phyloP scores from a whole-genome alignment of 768 basidiomycete species.

The Leccinum subtestaceum region DNA sequence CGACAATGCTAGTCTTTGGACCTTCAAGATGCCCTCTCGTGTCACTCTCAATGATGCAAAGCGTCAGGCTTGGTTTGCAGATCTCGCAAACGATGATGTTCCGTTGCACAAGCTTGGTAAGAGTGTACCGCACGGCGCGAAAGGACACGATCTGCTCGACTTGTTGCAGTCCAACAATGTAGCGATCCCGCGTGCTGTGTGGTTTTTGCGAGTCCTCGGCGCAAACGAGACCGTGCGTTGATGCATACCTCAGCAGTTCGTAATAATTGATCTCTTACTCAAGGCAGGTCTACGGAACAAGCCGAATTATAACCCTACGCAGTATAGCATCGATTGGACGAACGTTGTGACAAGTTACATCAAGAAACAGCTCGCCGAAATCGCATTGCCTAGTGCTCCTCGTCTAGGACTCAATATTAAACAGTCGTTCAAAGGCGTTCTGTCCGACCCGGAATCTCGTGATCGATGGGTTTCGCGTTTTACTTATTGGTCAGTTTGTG shows the following conservation, averaged over 20 bases:
- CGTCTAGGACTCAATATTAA: slow-evolving; percentile 77
- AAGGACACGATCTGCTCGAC: slow-evolving; percentile 81
- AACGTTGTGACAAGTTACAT: slow-evolving; percentile 76
- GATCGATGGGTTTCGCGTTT: slow-evolving; percentile 80
- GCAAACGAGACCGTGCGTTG: slow-evolving; percentile 74
- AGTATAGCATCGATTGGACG: slow-evolving; percentile 85
- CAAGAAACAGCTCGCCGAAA: slow-evolving; percentile 79
- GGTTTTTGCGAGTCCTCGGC: slow-evolving; percentile 85
- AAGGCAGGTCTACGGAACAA: slow-evolving; percentile 76
- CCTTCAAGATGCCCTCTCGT: slow-evolving; percentile 79
- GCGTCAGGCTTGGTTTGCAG: slow-evolving; percentile 78
- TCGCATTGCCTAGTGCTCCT: slow-evolving; percentile 75
- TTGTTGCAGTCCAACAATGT: slow-evolving; percentile 74
- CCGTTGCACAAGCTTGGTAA: slow-evolving; percentile 80
- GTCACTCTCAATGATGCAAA: slow-evolving; percentile 79
- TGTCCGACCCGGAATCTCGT: slow-evolving; percentile 67
- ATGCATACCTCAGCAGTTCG: not conserved
- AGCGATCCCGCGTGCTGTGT: slow-evolving; percentile 77
- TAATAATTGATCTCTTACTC: not conserved
- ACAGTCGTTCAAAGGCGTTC: slow-evolving; percentile 77
- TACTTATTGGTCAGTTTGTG: slow-evolving; percentile 59
- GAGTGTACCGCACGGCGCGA: slow-evolving; percentile 83
- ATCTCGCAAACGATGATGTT: slow-evolving; percentile 77
- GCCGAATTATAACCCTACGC: slow-evolving; percentile 75
- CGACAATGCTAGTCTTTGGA: slow-evolving; percentile 40